Base-by-base conservation (phyloP, 192 early-diverging fungal genomes). In the Rhizophagus clarus region DNA sequence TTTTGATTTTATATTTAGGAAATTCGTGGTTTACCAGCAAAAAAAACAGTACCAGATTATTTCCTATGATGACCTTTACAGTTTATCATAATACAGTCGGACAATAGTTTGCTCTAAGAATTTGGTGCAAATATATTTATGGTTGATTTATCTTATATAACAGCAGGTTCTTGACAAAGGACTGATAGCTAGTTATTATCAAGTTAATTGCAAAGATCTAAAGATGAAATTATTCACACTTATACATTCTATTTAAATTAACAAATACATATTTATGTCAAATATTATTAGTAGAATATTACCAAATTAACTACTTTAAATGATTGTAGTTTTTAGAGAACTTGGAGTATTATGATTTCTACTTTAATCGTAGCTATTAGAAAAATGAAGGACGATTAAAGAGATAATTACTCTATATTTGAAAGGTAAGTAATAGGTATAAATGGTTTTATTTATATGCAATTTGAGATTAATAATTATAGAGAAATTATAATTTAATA, bases 41-140 rank as follows among this genome's bases (percentile, higher is more conserved):
- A 70, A 70, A 70, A 40, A 40, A 31, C 68, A n/a, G 68, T 34
- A 4, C 68, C 68, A 8, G 68, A 70, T n/a, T 70, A 70, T 70
- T 70, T 70, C 34, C 22, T 26, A 40, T 69, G 42, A 40, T 74
- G 3, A 15, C 49, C 20, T 56, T 56, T 56, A 3, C 17, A 22
- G 17, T 56, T 51, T 11, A 45, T 45, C 11, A 45, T 45, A 45
- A 45, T 45, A 56, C 49, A 15, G 5, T 56, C 49, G 49, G 49
- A 56, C 17, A 56, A 56, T 56, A 4, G 49, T 56, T 56, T 56
- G 49, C 49, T 56, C 49, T 15, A 56, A 56, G 5, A 22, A 20
- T 56, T 56, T 56, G 4, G 49, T 7, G 49, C 49, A 56, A 56
- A 56, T 20, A 56, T 20, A 17, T 56, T 56, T 56, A 56, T 20